Conservation (phyloP, 2,329 filamentous ascomycete genomes). For the Leptosphaerulina australis region DNA sequence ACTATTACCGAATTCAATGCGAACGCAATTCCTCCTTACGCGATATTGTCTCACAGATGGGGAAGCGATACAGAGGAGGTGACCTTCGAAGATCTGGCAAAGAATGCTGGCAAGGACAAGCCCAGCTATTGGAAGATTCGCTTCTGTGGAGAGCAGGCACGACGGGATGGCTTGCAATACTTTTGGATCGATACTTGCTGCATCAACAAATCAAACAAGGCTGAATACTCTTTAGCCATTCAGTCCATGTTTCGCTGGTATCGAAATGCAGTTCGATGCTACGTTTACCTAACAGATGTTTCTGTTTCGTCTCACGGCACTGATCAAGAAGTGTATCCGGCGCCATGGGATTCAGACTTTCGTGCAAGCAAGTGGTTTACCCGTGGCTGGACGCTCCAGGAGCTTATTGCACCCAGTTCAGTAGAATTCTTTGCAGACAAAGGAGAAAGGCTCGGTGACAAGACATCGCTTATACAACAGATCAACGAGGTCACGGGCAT, state of each 20-base stretch:
- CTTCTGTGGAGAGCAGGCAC: neutral
- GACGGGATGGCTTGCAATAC: neutral
- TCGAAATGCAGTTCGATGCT: conserved; percentile 2
- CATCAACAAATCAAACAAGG: neutral
- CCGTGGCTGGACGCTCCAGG: conserved; percentile 1
- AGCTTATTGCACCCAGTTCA: conserved; percentile 6
- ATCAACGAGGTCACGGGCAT: neutral
- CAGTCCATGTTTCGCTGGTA: conserved; percentile 2
- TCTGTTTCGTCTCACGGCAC: too few species aligned
- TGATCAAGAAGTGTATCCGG: too few species aligned
- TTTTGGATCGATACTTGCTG: conserved; percentile 8
- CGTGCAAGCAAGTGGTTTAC: conserved; percentile 9
- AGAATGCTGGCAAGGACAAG: neutral
- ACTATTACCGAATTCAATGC: neutral
- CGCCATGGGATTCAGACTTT: too few species aligned
- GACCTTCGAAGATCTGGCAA: conserved; percentile 3
- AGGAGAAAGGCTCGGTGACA: neutral
- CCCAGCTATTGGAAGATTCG: neutral
- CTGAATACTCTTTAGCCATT: neutral
- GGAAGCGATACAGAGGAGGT: conserved; percentile 1
- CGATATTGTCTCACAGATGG: conserved; percentile 9
- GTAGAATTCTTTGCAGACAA: conserved; percentile 18
- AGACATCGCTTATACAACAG: neutral
- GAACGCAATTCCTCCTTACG: neutral
- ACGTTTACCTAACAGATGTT: conserved; percentile 10